Conservation (phyloP, 345 rosid species). For the Schrenkiella parvula region DNA sequence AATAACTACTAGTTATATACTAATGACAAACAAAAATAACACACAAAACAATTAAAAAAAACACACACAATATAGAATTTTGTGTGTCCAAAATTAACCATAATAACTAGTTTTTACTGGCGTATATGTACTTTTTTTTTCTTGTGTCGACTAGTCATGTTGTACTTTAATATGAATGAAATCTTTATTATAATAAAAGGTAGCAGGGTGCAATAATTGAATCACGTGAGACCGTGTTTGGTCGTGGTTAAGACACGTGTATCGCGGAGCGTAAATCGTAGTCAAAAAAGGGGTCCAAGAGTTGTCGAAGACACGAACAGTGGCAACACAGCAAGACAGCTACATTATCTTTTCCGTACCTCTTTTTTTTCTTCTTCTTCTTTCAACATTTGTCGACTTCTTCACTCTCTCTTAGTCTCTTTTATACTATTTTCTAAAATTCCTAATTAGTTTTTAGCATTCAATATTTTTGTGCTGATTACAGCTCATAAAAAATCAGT, state of each 20-base stretch:
- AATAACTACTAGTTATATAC: too few relatives aligned
- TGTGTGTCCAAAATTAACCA: not conserved
- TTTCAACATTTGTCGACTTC: constrained; percentile 13
- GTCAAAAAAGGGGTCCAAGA: constrained; percentile 1
- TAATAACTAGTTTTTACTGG: not conserved
- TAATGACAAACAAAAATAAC: too few relatives aligned
- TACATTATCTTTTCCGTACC: constrained; percentile 18
- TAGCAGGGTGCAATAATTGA: constrained; percentile 23
- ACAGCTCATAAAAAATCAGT: constrained; percentile 19
- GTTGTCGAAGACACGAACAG: constrained; percentile 14
- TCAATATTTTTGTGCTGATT: constrained; percentile 26
- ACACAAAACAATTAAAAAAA: too few relatives aligned
- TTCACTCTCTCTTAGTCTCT: not conserved
- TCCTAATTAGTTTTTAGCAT: not conserved
- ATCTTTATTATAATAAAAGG: not conserved
- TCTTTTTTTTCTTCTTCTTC: not conserved
- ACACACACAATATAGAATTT: not conserved
- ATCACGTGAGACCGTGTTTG: constrained; percentile 27
- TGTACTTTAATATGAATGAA: not conserved
- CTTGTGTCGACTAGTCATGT: not conserved
- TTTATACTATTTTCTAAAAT: not conserved
- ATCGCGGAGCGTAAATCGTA: not conserved
- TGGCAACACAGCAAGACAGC: constrained; percentile 18
- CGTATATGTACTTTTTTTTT: not conserved
- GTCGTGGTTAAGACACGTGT: constrained; percentile 6